Evolutionary conservation across 495 filamentous ascomycete species (phyloP).

Genomic region (Trichoderma virens): DNA sequence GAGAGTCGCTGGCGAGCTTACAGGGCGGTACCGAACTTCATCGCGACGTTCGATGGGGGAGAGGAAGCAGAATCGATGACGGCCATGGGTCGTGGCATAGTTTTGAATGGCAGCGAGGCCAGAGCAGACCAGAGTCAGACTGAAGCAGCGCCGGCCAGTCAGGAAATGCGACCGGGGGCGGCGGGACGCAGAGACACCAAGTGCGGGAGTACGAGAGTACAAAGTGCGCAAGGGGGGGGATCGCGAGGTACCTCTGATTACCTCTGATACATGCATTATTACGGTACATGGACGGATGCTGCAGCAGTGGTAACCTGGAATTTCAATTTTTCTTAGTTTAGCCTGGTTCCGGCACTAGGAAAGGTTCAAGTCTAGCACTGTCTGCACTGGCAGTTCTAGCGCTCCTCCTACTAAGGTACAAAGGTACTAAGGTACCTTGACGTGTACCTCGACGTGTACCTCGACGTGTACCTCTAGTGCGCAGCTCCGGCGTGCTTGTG

Average conservation of each 20-base stretch:
- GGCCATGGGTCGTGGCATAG: slow-evolving; percentile 5
- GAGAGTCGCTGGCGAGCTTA: slow-evolving; percentile 8
- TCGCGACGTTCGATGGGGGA: not conserved
- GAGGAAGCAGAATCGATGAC: not conserved
- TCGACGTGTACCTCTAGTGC: too few species aligned
- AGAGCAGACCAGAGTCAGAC: not conserved
- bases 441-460: too few species aligned
- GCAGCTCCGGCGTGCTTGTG: too few species aligned
- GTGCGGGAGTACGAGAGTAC: slow-evolving; percentile 2
- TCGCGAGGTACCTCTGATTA: too few species aligned
- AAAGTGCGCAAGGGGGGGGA: too few species aligned
- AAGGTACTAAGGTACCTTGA: too few species aligned
- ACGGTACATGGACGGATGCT: too few species aligned
- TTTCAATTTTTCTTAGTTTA: not conserved
- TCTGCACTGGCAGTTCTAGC: too few species aligned
- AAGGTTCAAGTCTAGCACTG: not conserved
- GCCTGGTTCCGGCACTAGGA: not conserved
- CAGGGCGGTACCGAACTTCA: slow-evolving; percentile 7
- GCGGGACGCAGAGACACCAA: not conserved
- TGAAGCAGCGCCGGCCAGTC: not conserved
- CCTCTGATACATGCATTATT: too few species aligned
- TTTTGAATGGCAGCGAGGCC: not conserved
- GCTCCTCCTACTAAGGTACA: too few species aligned
- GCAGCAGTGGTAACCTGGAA: too few species aligned
- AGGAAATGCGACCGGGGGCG: not conserved